These are phyloP conservation scores for Plasmodium yoelii DNA, from an alignment of 169 alveolate genomes.

Conservation along the genomic window DNA sequence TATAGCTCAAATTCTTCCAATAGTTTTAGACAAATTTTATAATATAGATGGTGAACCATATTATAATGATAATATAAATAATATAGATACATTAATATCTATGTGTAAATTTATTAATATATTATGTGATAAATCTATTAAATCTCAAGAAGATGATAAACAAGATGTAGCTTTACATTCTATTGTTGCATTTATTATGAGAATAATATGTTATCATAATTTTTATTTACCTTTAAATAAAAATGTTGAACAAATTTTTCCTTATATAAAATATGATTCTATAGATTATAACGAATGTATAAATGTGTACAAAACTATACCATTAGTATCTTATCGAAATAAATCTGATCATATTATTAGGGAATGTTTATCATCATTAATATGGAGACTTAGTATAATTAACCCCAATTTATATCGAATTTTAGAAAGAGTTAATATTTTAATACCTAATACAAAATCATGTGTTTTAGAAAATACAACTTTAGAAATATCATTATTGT, in stretches of 20 bases:
- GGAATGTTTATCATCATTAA: constrained; percentile 38
- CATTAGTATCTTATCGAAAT: background rate
- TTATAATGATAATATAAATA: constrained; percentile 60
- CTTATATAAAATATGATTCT: constrained; percentile 35
- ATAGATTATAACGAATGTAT: constrained; percentile 46
- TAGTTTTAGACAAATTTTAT: constrained; percentile 57
- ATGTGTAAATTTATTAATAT: constrained; percentile 68
- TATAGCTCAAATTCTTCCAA: constrained; percentile 70
- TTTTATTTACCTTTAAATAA: constrained; percentile 36
- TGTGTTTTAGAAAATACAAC: constrained; percentile 77
- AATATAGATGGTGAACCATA: constrained; percentile 74
- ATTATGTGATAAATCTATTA: constrained; percentile 73
- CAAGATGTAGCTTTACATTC: constrained; percentile 77
- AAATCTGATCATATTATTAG: constrained; percentile 26
- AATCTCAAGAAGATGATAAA: constrained; percentile 63
- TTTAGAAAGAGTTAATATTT: constrained; percentile 66
- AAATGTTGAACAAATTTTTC: constrained; percentile 48
- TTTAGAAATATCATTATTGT: constrained; percentile 55
- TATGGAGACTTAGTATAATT: constrained; percentile 71
- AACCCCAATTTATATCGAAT: constrained; percentile 40
- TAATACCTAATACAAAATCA: constrained; percentile 71
- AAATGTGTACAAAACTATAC: constrained; percentile 7
- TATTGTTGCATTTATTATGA: constrained; percentile 75
- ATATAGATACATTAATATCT: constrained; percentile 37
- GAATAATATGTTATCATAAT: constrained; percentile 49